Evolutionary conservation across 768 basidiomycete genomes (phyloP).

Genomic region (Boletus rubroflammeus): DNA sequence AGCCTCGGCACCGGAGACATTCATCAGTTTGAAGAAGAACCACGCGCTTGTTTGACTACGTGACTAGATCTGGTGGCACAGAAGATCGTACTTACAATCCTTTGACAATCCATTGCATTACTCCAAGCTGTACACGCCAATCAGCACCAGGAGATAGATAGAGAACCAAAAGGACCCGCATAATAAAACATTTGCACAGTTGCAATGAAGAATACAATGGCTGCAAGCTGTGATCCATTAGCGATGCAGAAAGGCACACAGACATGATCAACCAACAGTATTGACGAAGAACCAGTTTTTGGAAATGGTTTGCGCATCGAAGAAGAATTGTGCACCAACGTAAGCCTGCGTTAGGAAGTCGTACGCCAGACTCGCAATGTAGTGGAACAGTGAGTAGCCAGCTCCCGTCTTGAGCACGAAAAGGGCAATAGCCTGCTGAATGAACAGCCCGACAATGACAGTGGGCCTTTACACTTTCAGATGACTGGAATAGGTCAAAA

Average conservation of each 20-base stretch:
- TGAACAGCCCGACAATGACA: slow-evolving; percentile 81
- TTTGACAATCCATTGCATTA: slow-evolving; percentile 92
- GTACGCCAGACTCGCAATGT: slow-evolving; percentile 75
- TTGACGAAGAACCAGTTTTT: slow-evolving; percentile 88
- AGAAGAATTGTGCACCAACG: slow-evolving; percentile 80
- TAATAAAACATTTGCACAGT: slow-evolving; percentile 92
- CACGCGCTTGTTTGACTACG: slow-evolving; percentile 54
- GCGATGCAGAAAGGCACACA: slow-evolving; percentile 8
- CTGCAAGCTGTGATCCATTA: slow-evolving; percentile 46
- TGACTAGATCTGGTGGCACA: not conserved
- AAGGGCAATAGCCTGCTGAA: slow-evolving; percentile 82
- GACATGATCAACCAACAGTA: slow-evolving; percentile 43
- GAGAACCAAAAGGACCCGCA: slow-evolving; percentile 12
- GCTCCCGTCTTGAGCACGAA: slow-evolving; percentile 85
- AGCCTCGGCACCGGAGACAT: slow-evolving; percentile 92
- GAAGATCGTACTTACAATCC: slow-evolving; percentile 55
- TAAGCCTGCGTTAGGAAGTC: slow-evolving; percentile 71
- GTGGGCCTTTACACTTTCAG: slow-evolving; percentile 54
- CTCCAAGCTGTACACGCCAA: slow-evolving; percentile 47
- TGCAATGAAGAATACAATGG: slow-evolving; percentile 93
- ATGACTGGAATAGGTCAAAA: not conserved
- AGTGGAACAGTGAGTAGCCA: slow-evolving; percentile 80
- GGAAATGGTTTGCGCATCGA: slow-evolving; percentile 56
- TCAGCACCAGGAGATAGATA: not conserved
- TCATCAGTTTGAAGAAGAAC: slow-evolving; percentile 91